phyloP scores from a whole-genome alignment of 768 basidiomycete genomes.

The Punctularia strigosozonata region DNA sequence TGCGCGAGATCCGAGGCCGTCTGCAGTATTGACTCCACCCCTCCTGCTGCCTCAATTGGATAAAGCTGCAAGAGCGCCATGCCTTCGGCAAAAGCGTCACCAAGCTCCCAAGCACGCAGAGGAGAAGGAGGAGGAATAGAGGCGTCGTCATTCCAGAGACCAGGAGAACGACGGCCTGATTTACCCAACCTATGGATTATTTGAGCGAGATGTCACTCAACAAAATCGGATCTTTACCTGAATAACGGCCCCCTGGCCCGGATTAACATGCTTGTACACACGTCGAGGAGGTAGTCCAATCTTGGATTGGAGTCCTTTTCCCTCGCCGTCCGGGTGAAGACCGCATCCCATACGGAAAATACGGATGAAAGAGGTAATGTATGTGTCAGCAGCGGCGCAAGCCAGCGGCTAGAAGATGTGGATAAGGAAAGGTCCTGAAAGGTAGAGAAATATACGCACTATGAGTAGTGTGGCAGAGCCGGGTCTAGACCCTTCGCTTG shows the following conservation, averaged over 20 bases:
- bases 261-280: constrained; percentile 61
- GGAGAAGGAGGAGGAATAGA: constrained; percentile 28
- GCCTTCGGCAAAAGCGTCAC: constrained; percentile 57
- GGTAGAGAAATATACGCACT: constrained; percentile 32
- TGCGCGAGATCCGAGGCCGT: constrained; percentile 48
- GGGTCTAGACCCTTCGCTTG: constrained; percentile 57
- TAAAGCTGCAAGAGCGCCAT: constrained; percentile 54
- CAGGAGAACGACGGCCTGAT: constrained; percentile 25
- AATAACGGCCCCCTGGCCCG: constrained; percentile 41
- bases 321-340: constrained; percentile 50
- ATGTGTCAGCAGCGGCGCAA: constrained; percentile 59
- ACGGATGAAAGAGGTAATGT: constrained; percentile 55
- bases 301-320: constrained; percentile 44
- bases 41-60: constrained; percentile 53
- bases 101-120: constrained; percentile 36
- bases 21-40: constrained; percentile 60
- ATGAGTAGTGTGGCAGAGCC: constrained; percentile 65
- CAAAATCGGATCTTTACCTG: no score
- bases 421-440: background rate
- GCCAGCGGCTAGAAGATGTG: constrained; percentile 46
- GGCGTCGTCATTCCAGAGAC: constrained; percentile 44
- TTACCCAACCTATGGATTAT: constrained; percentile 55
- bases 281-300: constrained; percentile 56
- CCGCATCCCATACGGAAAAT: constrained; percentile 56
- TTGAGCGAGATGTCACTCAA: no score